Evolutionary conservation across 345 rosid species (phyloP).

Genomic region (Boechera stricta): DNA sequence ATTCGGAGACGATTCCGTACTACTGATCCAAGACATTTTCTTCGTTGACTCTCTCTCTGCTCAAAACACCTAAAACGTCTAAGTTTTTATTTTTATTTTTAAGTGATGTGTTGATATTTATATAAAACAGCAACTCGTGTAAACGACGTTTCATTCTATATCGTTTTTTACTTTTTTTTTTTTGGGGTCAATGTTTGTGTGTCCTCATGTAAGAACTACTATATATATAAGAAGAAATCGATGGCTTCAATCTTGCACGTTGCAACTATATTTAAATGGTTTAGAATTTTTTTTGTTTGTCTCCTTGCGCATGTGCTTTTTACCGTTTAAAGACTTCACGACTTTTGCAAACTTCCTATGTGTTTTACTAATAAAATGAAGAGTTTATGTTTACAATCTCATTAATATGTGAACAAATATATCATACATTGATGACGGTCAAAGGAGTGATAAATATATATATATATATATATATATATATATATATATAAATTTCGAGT

Average conservation of each 20-base stretch:
- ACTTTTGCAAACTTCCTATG: neutral
- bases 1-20: constrained; percentile 29
- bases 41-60: constrained; percentile 35
- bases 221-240: neutral
- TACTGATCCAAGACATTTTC: constrained; percentile 39
- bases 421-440: neutral
- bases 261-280: neutral
- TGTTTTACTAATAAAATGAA: neutral
- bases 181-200: neutral
- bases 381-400: neutral
- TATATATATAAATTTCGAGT: neutral
- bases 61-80: neutral
- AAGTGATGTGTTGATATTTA: neutral
- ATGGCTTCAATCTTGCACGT: neutral
- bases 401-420: too few species aligned
- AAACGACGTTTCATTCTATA: neutral
- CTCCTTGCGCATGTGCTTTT: neutral
- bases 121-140: neutral
- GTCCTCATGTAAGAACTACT: neutral
- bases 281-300: neutral
- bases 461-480: too few species aligned
- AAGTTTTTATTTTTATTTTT: too few species aligned
- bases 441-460: neutral
- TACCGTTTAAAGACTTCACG: neutral
- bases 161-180: too few species aligned